Evolutionary conservation across 768 basidiomycete genomes (phyloP).

Genomic region (Lentinula boryana): DNA sequence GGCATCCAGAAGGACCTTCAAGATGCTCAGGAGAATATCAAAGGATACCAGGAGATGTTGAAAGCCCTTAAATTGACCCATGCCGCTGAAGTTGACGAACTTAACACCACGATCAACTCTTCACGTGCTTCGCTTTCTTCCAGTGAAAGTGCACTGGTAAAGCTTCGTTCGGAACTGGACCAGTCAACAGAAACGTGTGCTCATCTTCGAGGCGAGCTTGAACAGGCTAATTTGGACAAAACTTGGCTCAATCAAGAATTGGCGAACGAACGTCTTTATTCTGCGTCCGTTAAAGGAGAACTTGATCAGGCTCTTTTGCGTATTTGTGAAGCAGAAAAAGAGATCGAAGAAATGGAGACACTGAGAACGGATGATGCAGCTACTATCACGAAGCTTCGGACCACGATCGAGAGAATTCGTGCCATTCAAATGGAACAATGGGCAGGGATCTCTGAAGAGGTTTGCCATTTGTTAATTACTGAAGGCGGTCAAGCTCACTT

Average conservation of each 20-base stretch:
- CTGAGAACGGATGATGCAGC: not conserved
- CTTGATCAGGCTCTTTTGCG: not conserved
- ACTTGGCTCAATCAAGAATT: not conserved
- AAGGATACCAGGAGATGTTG: not conserved
- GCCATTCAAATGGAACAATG: not conserved
- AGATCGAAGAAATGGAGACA: not conserved
- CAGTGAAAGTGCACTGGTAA: not conserved
- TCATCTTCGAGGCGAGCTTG: not conserved
- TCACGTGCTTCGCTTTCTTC: not conserved
- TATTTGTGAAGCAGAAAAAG: not conserved
- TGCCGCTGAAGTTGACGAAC: not conserved
- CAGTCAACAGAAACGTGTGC: not conserved
- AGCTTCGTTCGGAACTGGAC: not conserved
- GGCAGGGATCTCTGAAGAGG: not conserved
- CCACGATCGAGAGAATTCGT: not conserved
- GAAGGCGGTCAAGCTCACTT: not conserved
- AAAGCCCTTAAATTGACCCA: not conserved
- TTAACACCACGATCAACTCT: not conserved
- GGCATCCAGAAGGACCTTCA: not conserved
- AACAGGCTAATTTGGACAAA: not conserved
- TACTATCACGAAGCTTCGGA: not conserved
- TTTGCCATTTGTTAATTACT: not conserved
- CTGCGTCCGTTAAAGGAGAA: not conserved
- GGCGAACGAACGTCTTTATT: not conserved
- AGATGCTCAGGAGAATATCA: not conserved